Evolutionary conservation across 345 rosid species (phyloP), one percentile per base, ranked within the genome.

Genomic region (Sisymbrium irio): DNA sequence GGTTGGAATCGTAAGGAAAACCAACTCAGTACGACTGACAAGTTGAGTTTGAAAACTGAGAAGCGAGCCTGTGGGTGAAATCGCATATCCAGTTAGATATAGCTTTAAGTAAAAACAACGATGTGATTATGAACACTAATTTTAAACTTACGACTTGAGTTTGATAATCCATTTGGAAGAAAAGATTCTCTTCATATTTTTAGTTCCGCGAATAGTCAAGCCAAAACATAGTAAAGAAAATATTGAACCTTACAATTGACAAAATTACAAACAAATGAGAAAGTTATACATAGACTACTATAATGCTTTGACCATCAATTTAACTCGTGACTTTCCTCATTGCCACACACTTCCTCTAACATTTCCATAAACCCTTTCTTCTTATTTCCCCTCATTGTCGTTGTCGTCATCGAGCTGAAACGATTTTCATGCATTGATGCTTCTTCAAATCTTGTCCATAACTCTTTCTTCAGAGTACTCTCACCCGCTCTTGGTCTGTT

Each of bases 381-480:
- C 10, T 79, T 71, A 18, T 79, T 80, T 49, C 75, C 78, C 59
- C 45, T 82, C 11, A 45, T 13, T 1, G 79, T 71, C 13, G 66
- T 62, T 3, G 67, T 76, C 12, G 59, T 55, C 37, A 73, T 76
- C 40, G 77, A 69, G 41, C 82, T 73, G 30, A 78, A 64, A n/a
- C n/a, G 74, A 56, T 67, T 35, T 0, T 69, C 87, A 11, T 8
- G 62, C 33, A 77, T 56, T 12, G 97, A 79, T 33, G 94, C 97
- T 40, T 96, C 96, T 79, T 94, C 99, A 61, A 94, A 94, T 79
- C 73, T 94, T 5, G 96, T 89, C 99, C 99, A 92, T 37, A 94
- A 51, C 80, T 94, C 99, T 82, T 82, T 94, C 86, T 94, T 94
- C 50, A 94, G 76, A 14, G 99, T 95, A 67, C 74, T 92, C 85